phyloP scores from a whole-genome alignment of 1,139 yeast genomes.

The Pichia sp. region DNA sequence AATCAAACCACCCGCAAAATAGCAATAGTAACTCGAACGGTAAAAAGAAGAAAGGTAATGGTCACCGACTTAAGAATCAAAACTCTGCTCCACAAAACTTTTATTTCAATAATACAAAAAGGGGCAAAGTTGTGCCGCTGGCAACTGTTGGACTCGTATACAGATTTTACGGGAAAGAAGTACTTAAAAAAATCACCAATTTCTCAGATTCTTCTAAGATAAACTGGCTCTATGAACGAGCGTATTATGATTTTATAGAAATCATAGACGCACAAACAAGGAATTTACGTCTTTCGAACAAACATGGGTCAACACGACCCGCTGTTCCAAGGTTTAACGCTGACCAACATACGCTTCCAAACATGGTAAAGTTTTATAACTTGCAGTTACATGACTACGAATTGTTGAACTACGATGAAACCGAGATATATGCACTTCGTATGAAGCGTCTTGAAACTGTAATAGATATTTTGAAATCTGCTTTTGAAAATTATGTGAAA shows the following conservation, averaged over 20 bases:
- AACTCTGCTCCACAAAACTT: background rate
- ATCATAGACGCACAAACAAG: constrained; percentile 93
- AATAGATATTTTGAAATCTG: constrained; percentile 72
- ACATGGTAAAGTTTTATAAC: constrained; percentile 67
- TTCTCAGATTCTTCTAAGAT: constrained; percentile 35
- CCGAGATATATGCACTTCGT: constrained; percentile 56
- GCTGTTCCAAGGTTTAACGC: constrained; percentile 37
- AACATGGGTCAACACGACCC: background rate
- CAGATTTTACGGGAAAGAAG: constrained; percentile 83
- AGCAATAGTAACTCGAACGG: no score
- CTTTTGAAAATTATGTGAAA: constrained; percentile 61
- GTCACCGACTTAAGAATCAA: background rate
- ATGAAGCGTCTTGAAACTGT: constrained; percentile 56
- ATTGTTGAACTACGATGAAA: constrained; percentile 37
- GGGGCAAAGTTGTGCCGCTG: constrained; percentile 49
- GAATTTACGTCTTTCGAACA: constrained; percentile 23
- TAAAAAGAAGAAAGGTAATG: background rate
- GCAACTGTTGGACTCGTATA: constrained; percentile 90
- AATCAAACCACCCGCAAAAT: background rate
- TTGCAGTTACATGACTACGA: constrained; percentile 37
- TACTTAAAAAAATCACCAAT: constrained; percentile 30
- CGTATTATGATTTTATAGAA: constrained; percentile 85
- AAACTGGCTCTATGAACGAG: constrained; percentile 60
- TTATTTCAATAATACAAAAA: constrained; percentile 9
- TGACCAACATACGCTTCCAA: constrained; percentile 63